Evolutionary conservation across 31 red algal genomes (phyloP).

Genomic region (Odonthalia washingtoniensis): DNA sequence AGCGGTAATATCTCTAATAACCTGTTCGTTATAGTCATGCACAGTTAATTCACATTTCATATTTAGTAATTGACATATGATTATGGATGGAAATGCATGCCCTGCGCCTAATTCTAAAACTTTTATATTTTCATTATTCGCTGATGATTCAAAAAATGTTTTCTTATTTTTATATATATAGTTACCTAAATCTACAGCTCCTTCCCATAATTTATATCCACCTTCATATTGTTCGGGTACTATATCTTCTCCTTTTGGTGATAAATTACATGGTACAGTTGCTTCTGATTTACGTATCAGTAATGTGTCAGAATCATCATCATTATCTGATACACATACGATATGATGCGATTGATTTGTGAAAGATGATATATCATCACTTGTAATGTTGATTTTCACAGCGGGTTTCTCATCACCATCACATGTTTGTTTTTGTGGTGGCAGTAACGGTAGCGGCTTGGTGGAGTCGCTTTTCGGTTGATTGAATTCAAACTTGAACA

Average conservation of each 20-base stretch:
- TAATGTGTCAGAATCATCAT: not conserved
- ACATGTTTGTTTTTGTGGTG: no score
- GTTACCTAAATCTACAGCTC: constrained; percentile 65
- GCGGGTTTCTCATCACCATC: no score
- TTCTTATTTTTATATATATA: constrained; percentile 15
- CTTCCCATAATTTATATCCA: constrained; percentile 95
- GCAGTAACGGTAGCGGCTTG: no score
- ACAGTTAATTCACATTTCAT: constrained; percentile 46
- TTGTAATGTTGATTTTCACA: no score
- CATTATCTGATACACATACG: not conserved
- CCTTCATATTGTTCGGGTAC: constrained; percentile 87
- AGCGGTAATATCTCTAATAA: constrained; percentile 57
- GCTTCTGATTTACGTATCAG: constrained; percentile 31
- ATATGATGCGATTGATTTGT: not conserved
- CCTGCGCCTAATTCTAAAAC: constrained; percentile 92
- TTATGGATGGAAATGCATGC: constrained; percentile 77
- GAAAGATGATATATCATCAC: not conserved
- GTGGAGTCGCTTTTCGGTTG: no score
- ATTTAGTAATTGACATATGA: no score
- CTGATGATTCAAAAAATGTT: not conserved
- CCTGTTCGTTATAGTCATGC: constrained; percentile 80
- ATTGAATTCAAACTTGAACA: no score
- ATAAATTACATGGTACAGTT: constrained; percentile 10
- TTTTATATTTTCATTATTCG: not conserved
- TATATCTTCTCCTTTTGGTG: constrained; percentile 59